Percentiles rank a stretch among this genome's conserved stretches.
Evolutionary conservation across 2,329 filamentous ascomycete genomes (phyloP).

Genomic region (Stenocarpella maydis): DNA sequence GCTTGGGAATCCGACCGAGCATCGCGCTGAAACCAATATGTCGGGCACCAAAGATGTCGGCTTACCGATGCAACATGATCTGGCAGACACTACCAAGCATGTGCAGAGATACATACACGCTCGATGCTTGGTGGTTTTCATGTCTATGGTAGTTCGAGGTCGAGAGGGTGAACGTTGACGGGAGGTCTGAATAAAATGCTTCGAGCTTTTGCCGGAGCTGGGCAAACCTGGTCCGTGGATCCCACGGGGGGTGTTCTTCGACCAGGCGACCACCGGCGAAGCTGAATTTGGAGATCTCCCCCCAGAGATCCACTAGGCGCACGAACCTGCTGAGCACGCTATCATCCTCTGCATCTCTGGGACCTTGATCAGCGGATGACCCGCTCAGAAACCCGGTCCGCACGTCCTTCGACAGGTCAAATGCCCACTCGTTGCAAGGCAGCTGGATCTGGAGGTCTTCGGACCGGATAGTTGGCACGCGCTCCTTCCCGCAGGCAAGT

Average conservation of each 20-base stretch:
- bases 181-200: conserved; percentile 61
- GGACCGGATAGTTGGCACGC: conserved; percentile 65
- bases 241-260: conserved; percentile 66
- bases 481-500: conserved; percentile 69
- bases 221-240: conserved; percentile 61
- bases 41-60: not conserved
- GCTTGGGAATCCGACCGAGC: too few species aligned
- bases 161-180: conserved; percentile 64
- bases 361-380: conserved; percentile 35
- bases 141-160: conserved; percentile 71
- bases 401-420: conserved; percentile 68
- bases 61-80: conserved; percentile 68
- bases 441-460: conserved; percentile 71
- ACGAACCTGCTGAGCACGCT: conserved; percentile 62
- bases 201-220: conserved; percentile 60
- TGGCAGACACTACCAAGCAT: conserved; percentile 71
- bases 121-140: conserved; percentile 68
- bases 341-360: conserved; percentile 48
- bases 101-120: conserved; percentile 72
- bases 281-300: conserved; percentile 65
- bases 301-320: conserved; percentile 66
- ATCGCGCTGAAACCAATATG: not conserved
- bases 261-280: conserved; percentile 60
- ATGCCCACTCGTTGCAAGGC: conserved; percentile 72
- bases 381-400: conserved; percentile 57